Evolutionary conservation across 148 eudicot genomes (phyloP).

Genomic region (Polygonum aviculare): DNA sequence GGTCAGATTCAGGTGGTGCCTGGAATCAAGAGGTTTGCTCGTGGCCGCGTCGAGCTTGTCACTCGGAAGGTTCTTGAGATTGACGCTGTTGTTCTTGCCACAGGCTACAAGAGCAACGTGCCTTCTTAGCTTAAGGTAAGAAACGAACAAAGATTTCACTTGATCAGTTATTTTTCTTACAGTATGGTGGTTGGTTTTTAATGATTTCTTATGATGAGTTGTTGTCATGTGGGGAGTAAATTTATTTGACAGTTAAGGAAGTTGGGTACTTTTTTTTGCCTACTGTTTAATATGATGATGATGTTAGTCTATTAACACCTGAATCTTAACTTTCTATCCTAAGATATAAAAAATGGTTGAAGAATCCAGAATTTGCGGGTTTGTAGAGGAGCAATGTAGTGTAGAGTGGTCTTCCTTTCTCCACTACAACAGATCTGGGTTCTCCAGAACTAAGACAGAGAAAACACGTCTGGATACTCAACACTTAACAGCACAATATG

Average conservation of each 20-base stretch:
- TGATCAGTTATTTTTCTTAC: not conserved
- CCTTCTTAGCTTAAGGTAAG: conserved; percentile 85
- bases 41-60: conserved; percentile 47
- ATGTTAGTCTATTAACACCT: not conserved
- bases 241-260: conserved; percentile 51
- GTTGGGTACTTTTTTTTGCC: conserved; percentile 17
- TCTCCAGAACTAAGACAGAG: conserved; percentile 8
- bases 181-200: not conserved
- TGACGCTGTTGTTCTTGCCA: conserved; percentile 74
- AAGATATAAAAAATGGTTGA: not conserved
- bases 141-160: not conserved
- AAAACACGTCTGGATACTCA: not conserved
- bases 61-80: conserved; percentile 43
- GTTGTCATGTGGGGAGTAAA: not conserved
- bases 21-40: conserved; percentile 61
- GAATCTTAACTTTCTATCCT: not conserved
- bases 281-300: not conserved
- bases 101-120: conserved; percentile 83
- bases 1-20: conserved; percentile 69
- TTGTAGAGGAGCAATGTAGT: not conserved
- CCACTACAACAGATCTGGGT: conserved; percentile 23
- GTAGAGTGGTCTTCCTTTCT: not conserved
- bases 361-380: not conserved
- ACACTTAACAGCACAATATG: not conserved
- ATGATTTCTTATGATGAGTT: not conserved